Conservation (phyloP, 164 flowering plant genomes). For the Aristolochia californica region DNA sequence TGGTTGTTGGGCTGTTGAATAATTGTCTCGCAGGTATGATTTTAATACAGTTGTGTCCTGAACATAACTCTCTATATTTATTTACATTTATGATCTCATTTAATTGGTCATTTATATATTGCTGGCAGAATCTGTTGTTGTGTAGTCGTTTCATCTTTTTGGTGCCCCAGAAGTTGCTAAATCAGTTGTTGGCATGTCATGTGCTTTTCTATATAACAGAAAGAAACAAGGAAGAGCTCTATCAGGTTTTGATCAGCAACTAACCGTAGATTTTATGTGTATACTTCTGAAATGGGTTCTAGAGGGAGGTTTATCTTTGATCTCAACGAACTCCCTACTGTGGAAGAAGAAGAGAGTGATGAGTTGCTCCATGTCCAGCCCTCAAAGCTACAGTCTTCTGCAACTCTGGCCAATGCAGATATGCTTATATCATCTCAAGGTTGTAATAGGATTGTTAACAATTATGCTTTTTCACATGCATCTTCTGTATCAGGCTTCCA, state of each 20-base stretch:
- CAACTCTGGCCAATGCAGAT: constrained; percentile 28
- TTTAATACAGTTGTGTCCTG: too few relatives aligned
- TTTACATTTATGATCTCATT: too few relatives aligned
- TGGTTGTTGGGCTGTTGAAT: too few relatives aligned
- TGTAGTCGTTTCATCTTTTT: too few relatives aligned
- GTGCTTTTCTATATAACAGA: constrained; percentile 14
- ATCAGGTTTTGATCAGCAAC: constrained; percentile 11
- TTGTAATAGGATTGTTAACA: constrained; percentile 37
- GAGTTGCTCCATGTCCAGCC: constrained; percentile 40
- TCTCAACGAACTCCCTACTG: constrained; percentile 87
- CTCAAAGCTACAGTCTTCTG: constrained; percentile 47
- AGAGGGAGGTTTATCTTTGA: constrained; percentile 79
- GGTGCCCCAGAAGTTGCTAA: too few relatives aligned
- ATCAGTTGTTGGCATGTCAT: constrained; percentile 25
- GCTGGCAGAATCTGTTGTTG: too few relatives aligned
- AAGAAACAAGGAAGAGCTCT: constrained; percentile 9
- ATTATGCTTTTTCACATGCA: constrained; percentile 66
- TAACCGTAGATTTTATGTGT: constrained; percentile 41
- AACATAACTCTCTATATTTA: too few relatives aligned
- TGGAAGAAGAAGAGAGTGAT: constrained; percentile 51
- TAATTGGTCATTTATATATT: too few relatives aligned
- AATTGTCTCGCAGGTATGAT: too few relatives aligned
- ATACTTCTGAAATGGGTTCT: constrained; percentile 67
- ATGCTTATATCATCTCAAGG: constrained; percentile 29
- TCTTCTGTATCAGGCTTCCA: constrained; percentile 86